Base-by-base conservation (phyloP, 2,329 filamentous ascomycete species). In the Ophiocordyceps camponoti-floridani region DNA sequence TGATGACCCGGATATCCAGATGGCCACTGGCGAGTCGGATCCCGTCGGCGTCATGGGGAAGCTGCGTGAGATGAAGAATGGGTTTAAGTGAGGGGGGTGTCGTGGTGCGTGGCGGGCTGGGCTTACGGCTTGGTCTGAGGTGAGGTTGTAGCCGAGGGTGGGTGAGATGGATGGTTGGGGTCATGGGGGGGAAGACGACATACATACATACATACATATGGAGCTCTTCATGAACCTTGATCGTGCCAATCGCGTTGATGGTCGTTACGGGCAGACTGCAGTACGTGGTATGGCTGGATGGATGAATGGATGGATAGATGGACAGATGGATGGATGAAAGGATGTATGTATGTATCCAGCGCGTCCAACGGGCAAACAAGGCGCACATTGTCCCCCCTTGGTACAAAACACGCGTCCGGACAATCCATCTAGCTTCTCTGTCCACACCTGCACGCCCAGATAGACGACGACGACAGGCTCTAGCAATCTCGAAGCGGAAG, bases 61-160 rank as follows among this genome's bases (percentile, higher is more conserved):
- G 54, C 66, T 96, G 55, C 73, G 91, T 45, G 84, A 93, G 62
- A 80, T 94, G 81, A 98, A 96, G 77, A 88, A 93, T 58, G 75
- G 69, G 61, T 77, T 77, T 61, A 73, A 72, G 66, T 75, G 65
- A 74, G 69, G 23, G 23, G 5, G 23, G 23, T n/a, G n/a, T n/a
- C n/a, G n/a, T n/a, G n/a, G n/a, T n/a, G n/a, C n/a, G n/a, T n/a
- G n/a, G n/a, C n/a, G n/a, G n/a, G n/a, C n/a, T n/a, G 23, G 23
- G 23, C 23, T 23, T 23, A 23, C 23, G 23, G 23, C 23, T 23
- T 23, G 23, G 23, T 23, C 23, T 5, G 23, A 23, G 12, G 3
- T n/a, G 33, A 37, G 33, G 33, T 14, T n/a, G 16, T n/a, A 37
- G 14, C 14, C 33, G 8, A 37, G 16, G 12, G 12, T 18, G 16